Percentiles rank a stretch among this genome's conserved stretches.
These are phyloP conservation scores for Fragaria vesca DNA, from an alignment of 306 rosid genomes.

Conservation along the genomic window DNA sequence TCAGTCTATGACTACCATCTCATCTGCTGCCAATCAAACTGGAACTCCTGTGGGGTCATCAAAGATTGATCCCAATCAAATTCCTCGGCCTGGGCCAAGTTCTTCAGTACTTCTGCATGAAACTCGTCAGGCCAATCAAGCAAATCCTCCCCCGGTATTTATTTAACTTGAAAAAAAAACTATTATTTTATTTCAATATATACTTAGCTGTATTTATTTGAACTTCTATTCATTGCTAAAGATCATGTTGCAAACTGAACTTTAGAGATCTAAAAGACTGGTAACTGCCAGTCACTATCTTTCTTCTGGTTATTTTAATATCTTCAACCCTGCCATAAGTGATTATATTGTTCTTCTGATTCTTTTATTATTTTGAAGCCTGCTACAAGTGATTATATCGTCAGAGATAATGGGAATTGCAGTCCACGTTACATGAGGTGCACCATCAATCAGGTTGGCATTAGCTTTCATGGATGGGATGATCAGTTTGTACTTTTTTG, in stretches of 20 bases:
- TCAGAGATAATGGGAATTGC: slow-evolving; percentile 88
- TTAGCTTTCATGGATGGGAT: slow-evolving; percentile 21
- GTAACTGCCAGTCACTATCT: slow-evolving; percentile 17
- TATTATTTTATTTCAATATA: not conserved
- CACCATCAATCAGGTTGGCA: slow-evolving; percentile 87
- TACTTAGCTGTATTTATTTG: slow-evolving; percentile 9
- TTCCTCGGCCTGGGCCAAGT: slow-evolving; percentile 88
- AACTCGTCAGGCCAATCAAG: slow-evolving; percentile 93
- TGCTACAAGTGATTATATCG: slow-evolving; percentile 91
- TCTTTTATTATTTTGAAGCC: slow-evolving; percentile 55
- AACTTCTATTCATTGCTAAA: slow-evolving; percentile 11
- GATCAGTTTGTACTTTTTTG: not conserved
- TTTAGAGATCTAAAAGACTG: slow-evolving; percentile 12
- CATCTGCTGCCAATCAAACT: slow-evolving; percentile 78
- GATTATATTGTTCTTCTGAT: slow-evolving; percentile 52
- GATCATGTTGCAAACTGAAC: slow-evolving; percentile 24
- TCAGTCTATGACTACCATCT: slow-evolving; percentile 90
- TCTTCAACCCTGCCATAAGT: slow-evolving; percentile 84
- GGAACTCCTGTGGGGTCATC: slow-evolving; percentile 88
- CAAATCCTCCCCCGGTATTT: slow-evolving; percentile 90
- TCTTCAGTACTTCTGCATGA: slow-evolving; percentile 73
- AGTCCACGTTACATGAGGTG: slow-evolving; percentile 99
- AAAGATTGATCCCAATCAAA: slow-evolving; percentile 95
- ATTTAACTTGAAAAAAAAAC: not conserved
- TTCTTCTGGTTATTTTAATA: slow-evolving; percentile 9